Percentiles rank a stretch among this genome's conserved stretches.
phyloP scores from a whole-genome alignment of 441 rosid genomes.

The Populus hybrid region DNA sequence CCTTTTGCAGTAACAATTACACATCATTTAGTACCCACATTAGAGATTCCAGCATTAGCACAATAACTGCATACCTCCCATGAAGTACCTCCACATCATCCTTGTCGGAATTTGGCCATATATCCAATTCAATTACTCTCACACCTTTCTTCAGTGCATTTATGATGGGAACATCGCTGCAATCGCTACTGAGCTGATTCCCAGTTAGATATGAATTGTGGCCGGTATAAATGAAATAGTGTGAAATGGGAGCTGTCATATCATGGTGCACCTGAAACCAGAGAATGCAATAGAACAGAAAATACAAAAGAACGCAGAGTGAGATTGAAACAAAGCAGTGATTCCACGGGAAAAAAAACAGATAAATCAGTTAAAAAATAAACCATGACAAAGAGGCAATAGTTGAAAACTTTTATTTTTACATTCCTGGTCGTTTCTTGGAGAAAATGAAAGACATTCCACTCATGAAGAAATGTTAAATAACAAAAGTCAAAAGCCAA shows the following conservation, averaged over 20 bases:
- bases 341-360: background rate
- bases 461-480: background rate
- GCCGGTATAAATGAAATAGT: constrained; percentile 81
- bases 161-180: constrained; percentile 82
- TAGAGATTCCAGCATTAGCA: background rate
- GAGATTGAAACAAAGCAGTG: background rate
- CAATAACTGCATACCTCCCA: constrained; percentile 60
- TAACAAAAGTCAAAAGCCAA: background rate
- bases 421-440: background rate
- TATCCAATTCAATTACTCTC: constrained; percentile 86
- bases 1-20: background rate
- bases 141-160: constrained; percentile 72
- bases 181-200: constrained; percentile 89
- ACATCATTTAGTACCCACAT: background rate
- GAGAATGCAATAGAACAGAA: background rate
- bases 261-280: constrained; percentile 70
- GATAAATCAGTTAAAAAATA: background rate
- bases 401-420: background rate
- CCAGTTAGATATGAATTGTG: constrained; percentile 92
- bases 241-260: constrained; percentile 79
- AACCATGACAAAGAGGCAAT: background rate
- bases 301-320: background rate
- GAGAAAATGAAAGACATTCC: background rate
- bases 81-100: constrained; percentile 76
- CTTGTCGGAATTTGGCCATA: constrained; percentile 84